Percentiles rank a stretch among this genome's conserved stretches.
phyloP scores from a whole-genome alignment of 352 stramenopile genomes.

The Saprolegnia parasitica region DNA sequence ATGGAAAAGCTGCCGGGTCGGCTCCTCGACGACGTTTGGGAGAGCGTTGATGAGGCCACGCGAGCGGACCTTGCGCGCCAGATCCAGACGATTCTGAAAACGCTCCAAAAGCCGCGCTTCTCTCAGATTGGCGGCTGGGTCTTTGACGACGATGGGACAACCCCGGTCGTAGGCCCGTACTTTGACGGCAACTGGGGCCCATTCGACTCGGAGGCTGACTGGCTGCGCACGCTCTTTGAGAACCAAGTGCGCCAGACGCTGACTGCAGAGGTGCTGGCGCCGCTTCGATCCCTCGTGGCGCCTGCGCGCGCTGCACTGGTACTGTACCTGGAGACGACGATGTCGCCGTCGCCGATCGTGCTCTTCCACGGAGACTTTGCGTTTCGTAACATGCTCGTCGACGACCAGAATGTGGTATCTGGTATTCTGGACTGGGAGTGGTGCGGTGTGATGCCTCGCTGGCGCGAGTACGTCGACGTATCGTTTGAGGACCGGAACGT shows the following conservation, averaged over 20 bases:
- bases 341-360: neutral
- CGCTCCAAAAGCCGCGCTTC: constrained; percentile 1
- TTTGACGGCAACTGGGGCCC: constrained; percentile 8
- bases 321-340: neutral
- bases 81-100: neutral
- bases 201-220: constrained; percentile 3
- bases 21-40: constrained; percentile 11
- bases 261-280: neutral
- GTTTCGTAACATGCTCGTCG: constrained; percentile 25
- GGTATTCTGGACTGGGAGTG: constrained; percentile 28
- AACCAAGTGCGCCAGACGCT: neutral
- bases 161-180: constrained; percentile 2
- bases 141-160: constrained; percentile 14
- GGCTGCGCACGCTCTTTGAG: neutral
- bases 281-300: neutral
- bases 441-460: constrained; percentile 21
- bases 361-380: constrained; percentile 27
- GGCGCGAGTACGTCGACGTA: constrained; percentile 4
- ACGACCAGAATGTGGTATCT: neutral
- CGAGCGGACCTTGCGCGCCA: neutral
- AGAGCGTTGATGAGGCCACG: neutral
- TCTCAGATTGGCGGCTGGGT: constrained; percentile 20
- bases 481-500: constrained; percentile 23
- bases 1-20: constrained; percentile 20
- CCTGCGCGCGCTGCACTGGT: neutral